Evolutionary conservation across 2,329 filamentous ascomycete species (phyloP).

Genomic region (Fusarium poae): DNA sequence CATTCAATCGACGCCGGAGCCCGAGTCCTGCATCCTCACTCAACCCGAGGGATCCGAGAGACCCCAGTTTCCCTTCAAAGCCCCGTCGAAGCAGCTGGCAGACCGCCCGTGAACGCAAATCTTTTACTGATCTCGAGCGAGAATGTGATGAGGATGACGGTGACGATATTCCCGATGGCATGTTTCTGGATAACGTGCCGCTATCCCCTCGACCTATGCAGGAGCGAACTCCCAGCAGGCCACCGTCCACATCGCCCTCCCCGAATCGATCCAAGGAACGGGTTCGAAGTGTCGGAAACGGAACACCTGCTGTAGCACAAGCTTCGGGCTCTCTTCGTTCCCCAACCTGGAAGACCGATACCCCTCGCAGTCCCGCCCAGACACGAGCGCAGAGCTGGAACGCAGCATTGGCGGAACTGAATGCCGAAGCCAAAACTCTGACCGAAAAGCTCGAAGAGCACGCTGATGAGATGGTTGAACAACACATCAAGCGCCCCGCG

Average conservation of each 20-base stretch:
- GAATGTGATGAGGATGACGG: slow-evolving; percentile 83
- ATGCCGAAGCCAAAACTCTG: slow-evolving; percentile 77
- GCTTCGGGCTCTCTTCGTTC: slow-evolving; percentile 72
- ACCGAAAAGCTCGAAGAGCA: slow-evolving; percentile 87
- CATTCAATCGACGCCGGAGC: slow-evolving; percentile 60
- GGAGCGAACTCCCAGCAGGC: slow-evolving; percentile 67
- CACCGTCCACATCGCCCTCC: slow-evolving; percentile 66
- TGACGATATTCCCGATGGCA: slow-evolving; percentile 82
- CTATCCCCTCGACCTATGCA: slow-evolving; percentile 77
- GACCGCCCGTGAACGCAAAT: slow-evolving; percentile 73
- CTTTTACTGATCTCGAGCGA: slow-evolving; percentile 76
- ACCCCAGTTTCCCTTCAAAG: slow-evolving; percentile 56
- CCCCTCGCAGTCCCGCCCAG: slow-evolving; percentile 60
- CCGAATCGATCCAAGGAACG: slow-evolving; percentile 67
- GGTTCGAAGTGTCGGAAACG: slow-evolving; percentile 71
- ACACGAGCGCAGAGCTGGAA: slow-evolving; percentile 80
- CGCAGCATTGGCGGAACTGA: slow-evolving; percentile 75
- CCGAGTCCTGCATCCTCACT: slow-evolving; percentile 64
- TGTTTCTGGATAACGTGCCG: slow-evolving; percentile 84
- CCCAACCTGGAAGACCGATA: slow-evolving; percentile 65
- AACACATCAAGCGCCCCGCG: slow-evolving; percentile 51
- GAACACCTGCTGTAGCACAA: slow-evolving; percentile 70
- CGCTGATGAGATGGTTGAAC: slow-evolving; percentile 70
- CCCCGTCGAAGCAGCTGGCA: slow-evolving; percentile 78
- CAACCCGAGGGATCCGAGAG: slow-evolving; percentile 60